Evolutionary conservation across 352 stramenopile genomes (phyloP).

Genomic region (Phytophthora foliorum): DNA sequence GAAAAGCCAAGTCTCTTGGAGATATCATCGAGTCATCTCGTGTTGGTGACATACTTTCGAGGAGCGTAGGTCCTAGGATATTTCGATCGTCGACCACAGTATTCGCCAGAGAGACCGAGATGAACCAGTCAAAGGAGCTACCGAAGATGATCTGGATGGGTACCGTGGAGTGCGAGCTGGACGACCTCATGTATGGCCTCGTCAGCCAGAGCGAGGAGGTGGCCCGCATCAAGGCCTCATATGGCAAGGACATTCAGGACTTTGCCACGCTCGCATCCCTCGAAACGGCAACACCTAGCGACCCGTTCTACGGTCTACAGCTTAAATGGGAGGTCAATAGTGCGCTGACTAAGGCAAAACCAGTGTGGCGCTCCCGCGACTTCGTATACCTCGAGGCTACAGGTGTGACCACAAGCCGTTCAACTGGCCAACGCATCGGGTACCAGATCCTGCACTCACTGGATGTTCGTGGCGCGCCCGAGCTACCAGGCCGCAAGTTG

Average conservation of each 20-base stretch:
- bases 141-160: constrained; percentile 44
- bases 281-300: constrained; percentile 20
- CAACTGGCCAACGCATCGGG: constrained; percentile 41
- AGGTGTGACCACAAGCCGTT: constrained; percentile 37
- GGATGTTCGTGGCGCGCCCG: constrained; percentile 45
- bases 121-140: constrained; percentile 14
- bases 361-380: constrained; percentile 48
- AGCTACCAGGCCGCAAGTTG: constrained; percentile 44
- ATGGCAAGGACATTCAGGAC: constrained; percentile 36
- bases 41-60: constrained; percentile 20
- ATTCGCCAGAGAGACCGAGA: constrained; percentile 4
- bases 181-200: constrained; percentile 50
- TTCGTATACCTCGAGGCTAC: constrained; percentile 57
- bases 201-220: constrained; percentile 43
- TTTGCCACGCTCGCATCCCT: constrained; percentile 38
- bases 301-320: constrained; percentile 41
- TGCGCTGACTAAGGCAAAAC: constrained; percentile 28
- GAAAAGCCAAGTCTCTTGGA: constrained; percentile 35
- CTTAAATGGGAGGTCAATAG: constrained; percentile 42
- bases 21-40: constrained; percentile 31
- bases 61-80: constrained; percentile 15
- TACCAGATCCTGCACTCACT: constrained; percentile 63
- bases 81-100: constrained; percentile 9
- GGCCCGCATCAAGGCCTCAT: constrained; percentile 40
- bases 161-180: constrained; percentile 36